Conservation (phyloP, 1,139 yeast genomes). For the Geotrichum australiense region DNA sequence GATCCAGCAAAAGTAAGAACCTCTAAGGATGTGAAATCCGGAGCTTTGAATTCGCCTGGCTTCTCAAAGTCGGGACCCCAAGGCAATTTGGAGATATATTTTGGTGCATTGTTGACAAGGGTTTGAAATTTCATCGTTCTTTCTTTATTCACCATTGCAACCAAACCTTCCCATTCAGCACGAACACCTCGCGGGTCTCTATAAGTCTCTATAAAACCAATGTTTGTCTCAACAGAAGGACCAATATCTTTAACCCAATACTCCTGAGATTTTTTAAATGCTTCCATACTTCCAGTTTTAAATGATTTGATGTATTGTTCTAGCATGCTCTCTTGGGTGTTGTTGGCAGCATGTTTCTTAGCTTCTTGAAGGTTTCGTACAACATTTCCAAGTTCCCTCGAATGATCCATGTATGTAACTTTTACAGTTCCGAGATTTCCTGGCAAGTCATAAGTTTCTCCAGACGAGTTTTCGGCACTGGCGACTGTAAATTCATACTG, state of each 20-base stretch:
- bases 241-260: conserved; percentile 83
- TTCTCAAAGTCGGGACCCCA: conserved; percentile 74
- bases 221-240: conserved; percentile 76
- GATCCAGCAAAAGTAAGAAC: conserved; percentile 84
- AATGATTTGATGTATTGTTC: conserved; percentile 62
- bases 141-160: conserved; percentile 83
- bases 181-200: conserved; percentile 91
- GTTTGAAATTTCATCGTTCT: conserved; percentile 71
- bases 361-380: conserved; percentile 54
- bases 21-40: conserved; percentile 85
- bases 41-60: conserved; percentile 68
- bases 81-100: conserved; percentile 63
- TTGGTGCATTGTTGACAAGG: conserved; percentile 62
- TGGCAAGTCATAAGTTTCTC: conserved; percentile 19
- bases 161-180: conserved; percentile 92
- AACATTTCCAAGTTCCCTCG: conserved; percentile 53
- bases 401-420: conserved; percentile 63
- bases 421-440: conserved; percentile 39
- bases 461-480: conserved; percentile 22
- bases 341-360: conserved; percentile 58
- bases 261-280: conserved; percentile 77
- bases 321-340: conserved; percentile 59
- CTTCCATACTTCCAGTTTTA: conserved; percentile 73
- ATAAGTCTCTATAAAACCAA: conserved; percentile 88
- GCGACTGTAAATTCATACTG: conserved; percentile 29